A percentile compares a stretch with the other conserved stretches of the same genome.
These are phyloP conservation scores for Exophiala sp. DNA, from an alignment of 2,329 filamentous ascomycete genomes.

Conservation along the genomic window DNA sequence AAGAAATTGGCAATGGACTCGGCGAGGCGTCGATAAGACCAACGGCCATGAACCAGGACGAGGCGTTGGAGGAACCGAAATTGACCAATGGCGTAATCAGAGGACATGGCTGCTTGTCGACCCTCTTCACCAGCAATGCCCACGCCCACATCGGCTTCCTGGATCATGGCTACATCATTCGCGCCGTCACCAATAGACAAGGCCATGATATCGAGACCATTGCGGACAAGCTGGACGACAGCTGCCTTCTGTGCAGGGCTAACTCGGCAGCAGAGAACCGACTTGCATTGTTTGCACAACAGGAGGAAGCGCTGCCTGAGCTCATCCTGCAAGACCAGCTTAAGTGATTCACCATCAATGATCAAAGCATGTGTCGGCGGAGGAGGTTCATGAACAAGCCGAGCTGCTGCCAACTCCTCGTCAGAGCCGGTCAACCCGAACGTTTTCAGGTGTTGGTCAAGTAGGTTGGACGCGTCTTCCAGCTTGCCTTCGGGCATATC, in stretches of 20 bases:
- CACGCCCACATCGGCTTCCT: slow-evolving; percentile 93
- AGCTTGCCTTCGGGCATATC: slow-evolving; percentile 71
- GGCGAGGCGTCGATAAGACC: slow-evolving; percentile 90
- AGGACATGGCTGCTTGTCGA: slow-evolving; percentile 89
- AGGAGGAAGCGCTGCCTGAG: slow-evolving; percentile 89
- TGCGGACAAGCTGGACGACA: slow-evolving; percentile 94
- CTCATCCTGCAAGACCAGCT: slow-evolving; percentile 73
- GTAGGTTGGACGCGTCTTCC: slow-evolving; percentile 58
- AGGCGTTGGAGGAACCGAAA: slow-evolving; percentile 82
- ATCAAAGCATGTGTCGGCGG: slow-evolving; percentile 84
- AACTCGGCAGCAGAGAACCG: slow-evolving; percentile 94
- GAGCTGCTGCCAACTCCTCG: slow-evolving; percentile 72
- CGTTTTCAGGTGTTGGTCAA: slow-evolving; percentile 64
- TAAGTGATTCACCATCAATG: slow-evolving; percentile 89
- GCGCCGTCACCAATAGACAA: slow-evolving; percentile 88
- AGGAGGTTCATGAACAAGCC: slow-evolving; percentile 77
- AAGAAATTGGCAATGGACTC: slow-evolving; percentile 98
- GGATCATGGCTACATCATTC: slow-evolving; percentile 97
- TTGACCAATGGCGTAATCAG: slow-evolving; percentile 90
- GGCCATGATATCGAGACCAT: slow-evolving; percentile 91
- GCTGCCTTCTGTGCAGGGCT: slow-evolving; percentile 94
- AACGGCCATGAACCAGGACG: slow-evolving; percentile 83
- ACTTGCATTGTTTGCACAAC: slow-evolving; percentile 93
- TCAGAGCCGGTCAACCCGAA: slow-evolving; percentile 82
- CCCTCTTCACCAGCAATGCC: slow-evolving; percentile 92